Conservation (phyloP, 2,329 filamentous ascomycete species). For the Paraphaeosphaeria minitans region DNA sequence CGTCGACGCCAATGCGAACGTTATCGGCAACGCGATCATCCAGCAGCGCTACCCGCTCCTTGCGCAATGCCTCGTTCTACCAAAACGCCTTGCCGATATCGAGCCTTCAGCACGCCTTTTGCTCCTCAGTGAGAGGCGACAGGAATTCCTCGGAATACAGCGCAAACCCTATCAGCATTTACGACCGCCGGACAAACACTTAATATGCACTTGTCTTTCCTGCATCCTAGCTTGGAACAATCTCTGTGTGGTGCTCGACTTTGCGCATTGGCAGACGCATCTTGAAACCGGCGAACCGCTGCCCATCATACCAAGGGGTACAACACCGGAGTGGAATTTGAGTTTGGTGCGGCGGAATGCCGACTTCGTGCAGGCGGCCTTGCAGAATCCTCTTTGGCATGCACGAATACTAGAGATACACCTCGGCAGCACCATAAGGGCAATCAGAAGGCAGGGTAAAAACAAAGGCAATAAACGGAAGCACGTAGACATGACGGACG, state of each 20-base stretch:
- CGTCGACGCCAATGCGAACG: conserved; percentile 51
- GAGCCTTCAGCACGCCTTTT: conserved; percentile 44
- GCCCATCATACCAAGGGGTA: conserved; percentile 57
- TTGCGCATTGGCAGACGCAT: conserved; percentile 60
- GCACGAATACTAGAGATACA: conserved; percentile 57
- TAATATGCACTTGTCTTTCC: conserved; percentile 63
- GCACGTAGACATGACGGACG: conserved; percentile 53
- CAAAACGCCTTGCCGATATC: conserved; percentile 52
- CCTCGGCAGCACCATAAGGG: conserved; percentile 53
- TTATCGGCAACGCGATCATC: conserved; percentile 54
- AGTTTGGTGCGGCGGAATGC: conserved; percentile 53
- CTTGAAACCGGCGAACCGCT: conserved; percentile 60
- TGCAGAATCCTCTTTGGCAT: conserved; percentile 57
- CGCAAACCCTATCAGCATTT: conserved; percentile 61
- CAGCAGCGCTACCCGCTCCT: conserved; percentile 57
- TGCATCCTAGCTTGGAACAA: conserved; percentile 64
- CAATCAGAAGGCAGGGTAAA: conserved; percentile 54
- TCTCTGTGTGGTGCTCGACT: conserved; percentile 60
- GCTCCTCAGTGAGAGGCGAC: conserved; percentile 50
- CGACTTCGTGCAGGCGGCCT: conserved; percentile 52
- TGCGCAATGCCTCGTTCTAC: conserved; percentile 58
- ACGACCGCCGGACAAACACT: conserved; percentile 50
- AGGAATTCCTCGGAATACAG: conserved; percentile 53
- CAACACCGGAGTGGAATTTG: conserved; percentile 57
- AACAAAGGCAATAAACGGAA: conserved; percentile 56